Percentiles rank a stretch among this genome's conserved stretches.
Evolutionary conservation across 768 basidiomycete species (phyloP).

Genomic region (Goffeauzyma gilvescens): DNA sequence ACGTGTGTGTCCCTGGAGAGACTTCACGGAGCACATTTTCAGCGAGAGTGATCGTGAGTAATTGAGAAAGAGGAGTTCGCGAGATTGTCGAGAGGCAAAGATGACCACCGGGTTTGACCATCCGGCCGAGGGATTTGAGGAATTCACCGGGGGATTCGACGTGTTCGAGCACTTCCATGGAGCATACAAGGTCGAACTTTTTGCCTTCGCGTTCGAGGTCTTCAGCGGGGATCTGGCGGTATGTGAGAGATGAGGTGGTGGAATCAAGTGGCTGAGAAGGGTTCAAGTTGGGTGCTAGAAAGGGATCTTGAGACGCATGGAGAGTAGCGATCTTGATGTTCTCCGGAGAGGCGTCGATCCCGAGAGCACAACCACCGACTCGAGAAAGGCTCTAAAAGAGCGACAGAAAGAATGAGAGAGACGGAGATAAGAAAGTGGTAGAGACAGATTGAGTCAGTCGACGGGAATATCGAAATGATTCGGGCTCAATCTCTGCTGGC

Average conservation of each 20-base stretch:
- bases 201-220: conserved; percentile 43
- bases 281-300: conserved; percentile 33
- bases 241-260: conserved; percentile 36
- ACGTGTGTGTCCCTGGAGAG: conserved; percentile 71
- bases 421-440: no score
- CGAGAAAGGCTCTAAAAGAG: conserved; percentile 82
- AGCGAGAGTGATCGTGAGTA: conserved; percentile 55
- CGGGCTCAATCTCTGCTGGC: no score
- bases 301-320: conserved; percentile 62
- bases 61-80: conserved; percentile 54
- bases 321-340: conserved; percentile 70
- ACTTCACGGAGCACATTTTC: conserved; percentile 68
- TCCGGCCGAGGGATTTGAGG: conserved; percentile 55
- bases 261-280: background rate
- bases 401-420: no score
- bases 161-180: conserved; percentile 96
- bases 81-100: conserved; percentile 89
- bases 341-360: conserved; percentile 74
- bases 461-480: background rate
- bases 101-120: conserved; percentile 90
- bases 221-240: conserved; percentile 59
- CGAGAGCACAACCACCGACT: conserved; percentile 67
- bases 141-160: conserved; percentile 81
- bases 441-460: background rate
- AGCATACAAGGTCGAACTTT: conserved; percentile 78